Evolutionary conservation across 352 stramenopile species (phyloP).

Genomic region (Phytophthora brassicae): DNA sequence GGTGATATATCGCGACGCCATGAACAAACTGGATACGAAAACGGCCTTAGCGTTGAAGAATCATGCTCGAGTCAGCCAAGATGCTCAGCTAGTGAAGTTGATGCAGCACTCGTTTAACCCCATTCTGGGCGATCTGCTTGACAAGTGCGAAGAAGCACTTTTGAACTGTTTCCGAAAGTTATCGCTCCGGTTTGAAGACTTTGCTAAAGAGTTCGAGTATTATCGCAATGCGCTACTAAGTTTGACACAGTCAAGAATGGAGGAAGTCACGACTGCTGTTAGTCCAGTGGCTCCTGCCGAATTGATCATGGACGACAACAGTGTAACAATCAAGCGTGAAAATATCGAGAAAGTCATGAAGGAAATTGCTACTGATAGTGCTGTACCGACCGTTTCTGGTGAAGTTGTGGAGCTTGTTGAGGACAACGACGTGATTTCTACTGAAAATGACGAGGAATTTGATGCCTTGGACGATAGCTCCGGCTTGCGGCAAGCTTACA

Average conservation of each 20-base stretch:
- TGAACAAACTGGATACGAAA: constrained; percentile 52
- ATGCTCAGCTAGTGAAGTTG: constrained; percentile 60
- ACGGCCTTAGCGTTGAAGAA: constrained; percentile 48
- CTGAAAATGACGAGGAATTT: constrained; percentile 19
- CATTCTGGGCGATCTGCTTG: constrained; percentile 61
- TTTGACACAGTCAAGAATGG: constrained; percentile 32
- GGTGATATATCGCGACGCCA: constrained; percentile 58
- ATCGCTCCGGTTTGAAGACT: constrained; percentile 65
- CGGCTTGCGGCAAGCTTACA: constrained; percentile 63
- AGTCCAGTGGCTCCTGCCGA: constrained; percentile 20
- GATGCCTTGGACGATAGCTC: constrained; percentile 48
- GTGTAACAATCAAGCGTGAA: constrained; percentile 48
- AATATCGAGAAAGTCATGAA: constrained; percentile 35
- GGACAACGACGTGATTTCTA: constrained; percentile 6
- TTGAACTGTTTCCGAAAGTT: constrained; percentile 66
- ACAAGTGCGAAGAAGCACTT: constrained; percentile 72
- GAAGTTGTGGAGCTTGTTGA: constrained; percentile 28
- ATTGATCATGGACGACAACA: constrained; percentile 21
- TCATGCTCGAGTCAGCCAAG: constrained; percentile 58
- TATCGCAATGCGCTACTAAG: constrained; percentile 63
- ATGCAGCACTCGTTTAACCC: constrained; percentile 74
- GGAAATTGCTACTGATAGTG: constrained; percentile 9
- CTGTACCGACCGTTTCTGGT: background rate
- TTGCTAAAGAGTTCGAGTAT: constrained; percentile 79
- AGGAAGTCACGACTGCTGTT: constrained; percentile 14